phyloP scores from a whole-genome alignment of 2,329 filamentous ascomycete species.

The Trichophyton verrucosum region DNA sequence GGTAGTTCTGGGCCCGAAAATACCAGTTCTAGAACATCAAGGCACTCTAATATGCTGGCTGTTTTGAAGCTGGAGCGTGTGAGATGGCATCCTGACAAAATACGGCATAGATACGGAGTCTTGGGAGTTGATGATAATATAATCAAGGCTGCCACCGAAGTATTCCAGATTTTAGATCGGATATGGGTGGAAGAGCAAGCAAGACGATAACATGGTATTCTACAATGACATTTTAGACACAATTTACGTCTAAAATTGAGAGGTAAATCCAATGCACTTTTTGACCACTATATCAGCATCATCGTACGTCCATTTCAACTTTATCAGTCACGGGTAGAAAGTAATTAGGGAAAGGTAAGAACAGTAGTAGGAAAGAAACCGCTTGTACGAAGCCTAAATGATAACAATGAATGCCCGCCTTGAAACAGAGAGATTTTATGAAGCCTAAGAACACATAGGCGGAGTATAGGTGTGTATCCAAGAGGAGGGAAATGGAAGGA shows the following conservation, averaged over 20 bases:
- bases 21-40: slow-evolving; percentile 8
- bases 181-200: slow-evolving; percentile 56
- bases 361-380: not conserved
- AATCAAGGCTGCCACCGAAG: slow-evolving; percentile 69
- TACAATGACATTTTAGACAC: not conserved
- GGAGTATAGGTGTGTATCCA: slow-evolving; percentile 1
- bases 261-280: not conserved
- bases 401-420: slow-evolving; percentile 1
- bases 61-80: slow-evolving; percentile 73
- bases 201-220: not conserved
- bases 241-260: not conserved
- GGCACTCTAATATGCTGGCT: slow-evolving; percentile 29
- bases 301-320: not conserved
- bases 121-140: slow-evolving; percentile 55
- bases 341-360: not conserved
- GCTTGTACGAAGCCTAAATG: slow-evolving; percentile 1
- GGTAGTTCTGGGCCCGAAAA: not conserved
- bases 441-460: not conserved
- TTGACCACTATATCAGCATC: not conserved
- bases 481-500: not conserved
- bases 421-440: not conserved
- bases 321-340: not conserved
- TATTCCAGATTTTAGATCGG: slow-evolving; percentile 81
- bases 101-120: slow-evolving; percentile 74
- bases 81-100: slow-evolving; percentile 95